Percentiles rank a stretch among this genome's conserved stretches.
These are phyloP conservation scores for Aspergillus sp. DNA, from an alignment of 2,329 filamentous ascomycete genomes.

Conservation along the genomic window DNA sequence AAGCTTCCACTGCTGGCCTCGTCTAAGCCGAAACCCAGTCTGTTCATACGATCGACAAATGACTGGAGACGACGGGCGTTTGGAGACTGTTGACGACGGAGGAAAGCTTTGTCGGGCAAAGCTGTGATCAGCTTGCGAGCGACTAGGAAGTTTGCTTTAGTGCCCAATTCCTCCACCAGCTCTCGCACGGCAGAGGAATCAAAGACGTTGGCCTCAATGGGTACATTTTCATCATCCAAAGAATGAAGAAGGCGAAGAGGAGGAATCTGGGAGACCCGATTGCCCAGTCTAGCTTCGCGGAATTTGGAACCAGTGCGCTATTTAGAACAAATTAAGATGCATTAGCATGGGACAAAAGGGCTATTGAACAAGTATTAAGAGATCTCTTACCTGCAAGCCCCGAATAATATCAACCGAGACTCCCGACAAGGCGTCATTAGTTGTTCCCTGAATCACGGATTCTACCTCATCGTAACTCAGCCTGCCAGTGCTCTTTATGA, in stretches of 20 bases:
- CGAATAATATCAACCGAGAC: slow-evolving; percentile 75
- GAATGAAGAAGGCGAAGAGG: slow-evolving; percentile 88
- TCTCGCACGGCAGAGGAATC: slow-evolving; percentile 86
- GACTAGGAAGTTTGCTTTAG: slow-evolving; percentile 88
- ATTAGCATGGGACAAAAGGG: background rate
- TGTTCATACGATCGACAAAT: slow-evolving; percentile 89
- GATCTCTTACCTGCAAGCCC: slow-evolving; percentile 66
- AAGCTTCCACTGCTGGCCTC: slow-evolving; percentile 83
- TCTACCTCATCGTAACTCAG: slow-evolving; percentile 85
- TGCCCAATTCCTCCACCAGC: slow-evolving; percentile 89
- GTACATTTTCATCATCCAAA: slow-evolving; percentile 96
- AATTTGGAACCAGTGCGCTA: slow-evolving; percentile 83
- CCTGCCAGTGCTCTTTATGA: slow-evolving; percentile 89
- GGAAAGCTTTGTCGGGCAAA: slow-evolving; percentile 86
- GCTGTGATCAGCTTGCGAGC: slow-evolving; percentile 77
- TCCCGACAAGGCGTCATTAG: slow-evolving; percentile 62
- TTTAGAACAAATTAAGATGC: slow-evolving; percentile 1
- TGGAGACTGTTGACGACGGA: slow-evolving; percentile 81
- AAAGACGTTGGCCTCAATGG: slow-evolving; percentile 94
- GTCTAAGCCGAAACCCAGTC: slow-evolving; percentile 87
- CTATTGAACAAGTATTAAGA: background rate
- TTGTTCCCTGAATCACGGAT: slow-evolving; percentile 67
- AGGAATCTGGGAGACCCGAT: slow-evolving; percentile 75
- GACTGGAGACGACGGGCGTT: slow-evolving; percentile 86
- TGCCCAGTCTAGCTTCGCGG: slow-evolving; percentile 80